Evolutionary conservation across 805 yeast species (phyloP).

Genomic region (Danielia oregonensis): DNA sequence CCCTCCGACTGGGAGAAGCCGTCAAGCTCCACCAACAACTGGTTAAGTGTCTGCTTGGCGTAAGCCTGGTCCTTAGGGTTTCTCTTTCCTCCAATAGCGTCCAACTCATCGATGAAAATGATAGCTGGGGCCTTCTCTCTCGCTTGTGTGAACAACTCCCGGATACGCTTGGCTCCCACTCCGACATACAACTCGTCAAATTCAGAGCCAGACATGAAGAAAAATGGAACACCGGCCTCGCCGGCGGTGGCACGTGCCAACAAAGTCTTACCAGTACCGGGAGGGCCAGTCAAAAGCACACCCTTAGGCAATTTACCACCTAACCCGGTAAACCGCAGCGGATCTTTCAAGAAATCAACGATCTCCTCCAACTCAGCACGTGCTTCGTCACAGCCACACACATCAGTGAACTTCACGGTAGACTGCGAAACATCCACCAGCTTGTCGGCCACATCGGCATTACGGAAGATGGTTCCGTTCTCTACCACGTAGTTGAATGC

Average conservation of each 20-base stretch:
- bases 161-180: conserved; percentile 96
- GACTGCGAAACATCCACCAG: conserved; percentile 81
- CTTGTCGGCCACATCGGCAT: conserved; percentile 68
- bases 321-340: conserved; percentile 89
- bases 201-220: conserved; percentile 97
- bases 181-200: conserved; percentile 98
- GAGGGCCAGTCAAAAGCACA: conserved; percentile 94
- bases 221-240: conserved; percentile 98
- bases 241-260: conserved; percentile 98
- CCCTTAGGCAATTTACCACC: conserved; percentile 99
- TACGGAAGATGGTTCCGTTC: conserved; percentile 74
- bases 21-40: conserved; percentile 90
- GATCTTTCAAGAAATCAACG: conserved; percentile 96
- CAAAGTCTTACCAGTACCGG: conserved; percentile 97
- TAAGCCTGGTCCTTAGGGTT: conserved; percentile 98
- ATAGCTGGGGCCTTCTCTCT: conserved; percentile 95
- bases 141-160: conserved; percentile 91
- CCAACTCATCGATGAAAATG: conserved; percentile 94
- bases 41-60: conserved; percentile 95
- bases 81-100: conserved; percentile 97
- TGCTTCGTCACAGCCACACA: conserved; percentile 98
- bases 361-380: conserved; percentile 95
- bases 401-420: conserved; percentile 86
- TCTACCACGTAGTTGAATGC: conserved; percentile 79
- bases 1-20: conserved; percentile 93